Conservation (phyloP, 768 basidiomycete genomes). For the Gloeophyllum trabeum region DNA sequence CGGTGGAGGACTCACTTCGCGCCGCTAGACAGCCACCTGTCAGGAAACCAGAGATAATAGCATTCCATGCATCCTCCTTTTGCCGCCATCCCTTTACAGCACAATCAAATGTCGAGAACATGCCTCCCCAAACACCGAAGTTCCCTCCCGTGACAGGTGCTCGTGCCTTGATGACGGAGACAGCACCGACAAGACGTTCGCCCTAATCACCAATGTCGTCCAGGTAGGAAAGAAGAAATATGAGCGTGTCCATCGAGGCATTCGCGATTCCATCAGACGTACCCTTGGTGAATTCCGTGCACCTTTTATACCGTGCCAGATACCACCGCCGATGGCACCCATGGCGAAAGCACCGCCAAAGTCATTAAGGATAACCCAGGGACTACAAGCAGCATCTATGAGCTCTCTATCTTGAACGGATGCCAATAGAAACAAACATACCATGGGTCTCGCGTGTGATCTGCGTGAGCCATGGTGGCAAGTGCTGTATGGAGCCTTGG, state of each 20-base stretch:
- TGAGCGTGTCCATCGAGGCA: background rate
- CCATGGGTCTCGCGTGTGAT: conserved; percentile 94
- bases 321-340: conserved; percentile 95
- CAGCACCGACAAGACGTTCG: conserved; percentile 86
- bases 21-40: conserved; percentile 94
- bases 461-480: conserved; percentile 67
- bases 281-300: conserved; percentile 94
- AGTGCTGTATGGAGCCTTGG: conserved; percentile 6
- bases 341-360: conserved; percentile 96
- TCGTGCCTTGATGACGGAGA: conserved; percentile 94
- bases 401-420: background rate
- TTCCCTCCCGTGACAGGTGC: conserved; percentile 98
- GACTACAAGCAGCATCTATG: conserved; percentile 35
- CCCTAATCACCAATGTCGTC: too few relatives aligned
- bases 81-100: conserved; percentile 94
- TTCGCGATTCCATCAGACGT: conserved; percentile 15
- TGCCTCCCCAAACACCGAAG: conserved; percentile 92
- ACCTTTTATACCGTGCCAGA: conserved; percentile 99
- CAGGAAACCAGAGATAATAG: conserved; percentile 96
- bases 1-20: conserved; percentile 56
- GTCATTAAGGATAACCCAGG: conserved; percentile 98
- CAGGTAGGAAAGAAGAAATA: background rate
- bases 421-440: conserved; percentile 19
- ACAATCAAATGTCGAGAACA: conserved; percentile 98
- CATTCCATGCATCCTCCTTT: conserved; percentile 99